These are phyloP conservation scores for Cryptococcus hybrid DNA, from an alignment of 1,284 basidiomycete species.

Conservation along the genomic window DNA sequence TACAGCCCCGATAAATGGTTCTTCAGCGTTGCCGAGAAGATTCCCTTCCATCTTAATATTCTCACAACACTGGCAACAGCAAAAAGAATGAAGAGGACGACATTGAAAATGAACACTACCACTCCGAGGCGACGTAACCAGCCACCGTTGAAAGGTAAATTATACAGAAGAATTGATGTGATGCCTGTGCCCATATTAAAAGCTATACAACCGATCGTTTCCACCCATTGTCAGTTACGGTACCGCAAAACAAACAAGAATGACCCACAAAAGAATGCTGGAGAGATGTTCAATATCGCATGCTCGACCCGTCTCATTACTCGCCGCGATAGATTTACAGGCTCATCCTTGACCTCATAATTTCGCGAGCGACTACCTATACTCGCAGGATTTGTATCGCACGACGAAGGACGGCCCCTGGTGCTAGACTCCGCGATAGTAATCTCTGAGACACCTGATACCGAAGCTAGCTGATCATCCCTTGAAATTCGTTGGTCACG, in stretches of 20 bases:
- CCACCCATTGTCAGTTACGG: neutral
- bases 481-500: no score
- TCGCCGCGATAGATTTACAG: no score
- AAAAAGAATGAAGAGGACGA: conserved; percentile 63
- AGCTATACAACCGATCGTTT: neutral
- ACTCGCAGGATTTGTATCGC: no score
- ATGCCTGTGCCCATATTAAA: conserved; percentile 55
- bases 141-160: conserved; percentile 51
- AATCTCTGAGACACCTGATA: no score
- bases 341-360: no score
- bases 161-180: conserved; percentile 50
- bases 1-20: conserved; percentile 68
- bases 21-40: conserved; percentile 59
- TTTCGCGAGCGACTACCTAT: no score
- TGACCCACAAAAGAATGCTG: conserved; percentile 10
- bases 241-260: neutral
- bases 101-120: conserved; percentile 65
- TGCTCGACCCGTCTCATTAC: neutral
- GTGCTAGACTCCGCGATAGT: no score
- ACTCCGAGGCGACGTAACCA: conserved; percentile 48
- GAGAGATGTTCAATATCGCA: conserved; percentile 5
- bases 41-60: conserved; percentile 59
- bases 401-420: no score
- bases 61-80: conserved; percentile 53
- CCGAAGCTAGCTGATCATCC: no score